These are phyloP conservation scores for Paecilomyces sp. DNA, from an alignment of 2,329 filamentous ascomycete species.

Conservation along the genomic window DNA sequence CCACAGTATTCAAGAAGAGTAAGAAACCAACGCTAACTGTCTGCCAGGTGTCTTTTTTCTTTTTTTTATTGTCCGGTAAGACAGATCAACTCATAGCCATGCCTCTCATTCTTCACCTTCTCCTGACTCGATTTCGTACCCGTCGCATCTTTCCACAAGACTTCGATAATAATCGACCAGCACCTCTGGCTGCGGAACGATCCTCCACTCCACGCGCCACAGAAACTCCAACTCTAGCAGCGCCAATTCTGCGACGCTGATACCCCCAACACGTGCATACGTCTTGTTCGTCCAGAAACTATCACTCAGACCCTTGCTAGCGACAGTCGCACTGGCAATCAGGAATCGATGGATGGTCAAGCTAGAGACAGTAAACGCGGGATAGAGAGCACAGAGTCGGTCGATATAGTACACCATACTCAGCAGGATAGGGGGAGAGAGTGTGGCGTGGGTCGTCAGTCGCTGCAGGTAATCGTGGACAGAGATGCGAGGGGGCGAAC, in stretches of 20 bases:
- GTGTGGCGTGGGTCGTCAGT: slow-evolving; percentile 85
- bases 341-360: slow-evolving; percentile 95
- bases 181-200: slow-evolving; percentile 90
- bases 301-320: slow-evolving; percentile 91
- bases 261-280: slow-evolving; percentile 88
- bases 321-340: slow-evolving; percentile 91
- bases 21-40: background rate
- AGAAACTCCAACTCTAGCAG: slow-evolving; percentile 90
- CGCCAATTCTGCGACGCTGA: slow-evolving; percentile 82
- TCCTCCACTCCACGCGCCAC: slow-evolving; percentile 89
- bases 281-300: slow-evolving; percentile 98
- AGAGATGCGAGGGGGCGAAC: slow-evolving; percentile 83
- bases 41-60: background rate
- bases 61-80: background rate
- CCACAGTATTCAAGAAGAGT: background rate
- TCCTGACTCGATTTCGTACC: slow-evolving; percentile 46
- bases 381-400: slow-evolving; percentile 82
- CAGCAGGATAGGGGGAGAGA: slow-evolving; percentile 87
- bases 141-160: slow-evolving; percentile 62
- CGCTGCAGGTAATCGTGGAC: slow-evolving; percentile 90
- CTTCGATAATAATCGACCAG: slow-evolving; percentile 89
- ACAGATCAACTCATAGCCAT: background rate
- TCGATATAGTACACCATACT: slow-evolving; percentile 99
- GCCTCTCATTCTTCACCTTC: slow-evolving; percentile 6
- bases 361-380: slow-evolving; percentile 92